Percentiles rank a stretch among this genome's conserved stretches.
Evolutionary conservation across 2,329 filamentous ascomycete species (phyloP).

Genomic region (Fusarium sp.): DNA sequence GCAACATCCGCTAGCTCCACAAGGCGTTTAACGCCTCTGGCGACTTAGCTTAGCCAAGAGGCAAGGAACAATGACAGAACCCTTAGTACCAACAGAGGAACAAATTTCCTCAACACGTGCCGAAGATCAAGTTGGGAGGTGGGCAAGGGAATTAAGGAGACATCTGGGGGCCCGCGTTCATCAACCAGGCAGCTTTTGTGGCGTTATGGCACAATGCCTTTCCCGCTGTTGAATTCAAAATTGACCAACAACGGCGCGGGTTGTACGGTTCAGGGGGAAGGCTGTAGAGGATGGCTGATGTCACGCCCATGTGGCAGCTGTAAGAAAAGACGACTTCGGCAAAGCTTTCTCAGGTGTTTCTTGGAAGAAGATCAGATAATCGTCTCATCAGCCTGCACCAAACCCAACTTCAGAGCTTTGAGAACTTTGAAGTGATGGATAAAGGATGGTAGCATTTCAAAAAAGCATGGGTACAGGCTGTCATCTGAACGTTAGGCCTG

Average conservation of each 20-base stretch:
- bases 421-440: not conserved
- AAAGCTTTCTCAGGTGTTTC: conserved; percentile 15
- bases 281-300: conserved; percentile 16
- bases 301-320: conserved; percentile 35
- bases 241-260: not conserved
- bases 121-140: conserved; percentile 38
- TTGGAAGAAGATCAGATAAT: conserved; percentile 11
- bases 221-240: not conserved
- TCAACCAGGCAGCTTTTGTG: conserved; percentile 29
- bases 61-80: conserved; percentile 34
- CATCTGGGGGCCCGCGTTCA: conserved; percentile 22
- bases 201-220: conserved; percentile 42
- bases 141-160: conserved; percentile 16
- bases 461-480: conserved; percentile 17
- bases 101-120: conserved; percentile 36
- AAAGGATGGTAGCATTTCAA: conserved; percentile 10
- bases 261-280: conserved; percentile 27
- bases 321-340: conserved; percentile 21
- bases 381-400: not conserved
- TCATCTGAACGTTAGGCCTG: conserved; percentile 27
- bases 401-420: not conserved
- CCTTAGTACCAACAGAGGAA: conserved; percentile 44
- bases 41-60: conserved; percentile 40
- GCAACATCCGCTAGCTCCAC: conserved; percentile 51
- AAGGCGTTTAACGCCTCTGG: conserved; percentile 51